Evolutionary conservation across 768 basidiomycete species (phyloP), one percentile per base, ranked within the genome.

Genomic region (Kwoniella dendrophila): DNA sequence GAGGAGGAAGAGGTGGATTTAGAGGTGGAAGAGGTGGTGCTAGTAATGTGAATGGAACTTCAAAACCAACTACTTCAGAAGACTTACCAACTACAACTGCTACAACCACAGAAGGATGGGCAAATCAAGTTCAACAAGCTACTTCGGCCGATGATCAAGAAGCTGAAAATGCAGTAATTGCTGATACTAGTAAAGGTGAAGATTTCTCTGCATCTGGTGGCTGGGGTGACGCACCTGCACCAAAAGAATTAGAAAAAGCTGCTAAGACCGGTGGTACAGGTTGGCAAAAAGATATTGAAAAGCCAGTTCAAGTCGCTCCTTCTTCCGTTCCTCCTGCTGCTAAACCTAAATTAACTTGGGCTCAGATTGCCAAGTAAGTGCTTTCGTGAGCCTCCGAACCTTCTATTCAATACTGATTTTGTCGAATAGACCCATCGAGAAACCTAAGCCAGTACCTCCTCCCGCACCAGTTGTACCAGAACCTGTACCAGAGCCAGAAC

Each of bases 291-390:
- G 63, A 69, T 1, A 62, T 67, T 49, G 69, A 72, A 36, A 64
- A 70, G 34, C 63, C 68, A 12, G 69, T 70, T 41, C 71, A 68
- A 26, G 64, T 68, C 47, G 68, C 71, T 34, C 36, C 70, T 22
- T 54, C 69, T 4, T 56, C 71, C 20, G 64, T 66, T 14, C 60
- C 60, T 22, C 63, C 68, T 51, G 68, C 67, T 41, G 59, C 71
- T 18, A 78, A 71, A 52, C 72, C 72, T 47, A 75, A 78, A 69
- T 70, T 78, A 69, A 79, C 77, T 41, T 80, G 79, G 79, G 79
- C 79, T 26, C 79, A 80, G 56, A 80, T 80, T 63, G 79, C 79
- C 44, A 77, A 75, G 78, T 80, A 57, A 65, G 79, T 71, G 5
- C n/a, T 44, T 20, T 16, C 43, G 24, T 20, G 32, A 11, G 14